Conservation (phyloP, 495 filamentous ascomycete genomes). For the Astrothelium subdiscretum region DNA sequence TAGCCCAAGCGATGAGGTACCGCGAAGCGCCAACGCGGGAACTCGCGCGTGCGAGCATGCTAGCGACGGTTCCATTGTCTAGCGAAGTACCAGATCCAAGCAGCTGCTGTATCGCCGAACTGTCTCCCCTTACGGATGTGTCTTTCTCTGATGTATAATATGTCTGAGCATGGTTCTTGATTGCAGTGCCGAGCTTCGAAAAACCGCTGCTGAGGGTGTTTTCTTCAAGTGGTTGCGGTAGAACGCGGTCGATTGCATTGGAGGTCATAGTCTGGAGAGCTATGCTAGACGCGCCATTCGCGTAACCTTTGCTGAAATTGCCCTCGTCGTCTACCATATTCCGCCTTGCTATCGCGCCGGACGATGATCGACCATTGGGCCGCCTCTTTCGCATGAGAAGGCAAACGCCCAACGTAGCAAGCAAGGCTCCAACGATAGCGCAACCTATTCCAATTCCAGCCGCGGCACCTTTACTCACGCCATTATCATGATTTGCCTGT, state of each 20-base stretch:
- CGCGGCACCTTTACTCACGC: slow-evolving; percentile 11
- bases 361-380: background rate
- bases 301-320: background rate
- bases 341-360: background rate
- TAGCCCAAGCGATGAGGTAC: slow-evolving; percentile 24
- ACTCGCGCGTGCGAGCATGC: slow-evolving; percentile 19
- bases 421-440: slow-evolving; percentile 14
- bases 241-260: slow-evolving; percentile 12
- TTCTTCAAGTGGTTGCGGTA: slow-evolving; percentile 24
- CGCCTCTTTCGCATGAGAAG: slow-evolving; percentile 7
- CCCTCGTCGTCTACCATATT: background rate
- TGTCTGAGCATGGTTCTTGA: slow-evolving; percentile 33
- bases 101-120: slow-evolving; percentile 6
- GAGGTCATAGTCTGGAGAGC: background rate
- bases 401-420: slow-evolving; percentile 13
- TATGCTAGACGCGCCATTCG: background rate
- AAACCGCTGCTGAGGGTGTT: slow-evolving; percentile 24
- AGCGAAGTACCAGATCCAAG: slow-evolving; percentile 4
- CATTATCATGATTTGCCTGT: background rate
- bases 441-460: slow-evolving; percentile 21
- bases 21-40: slow-evolving; percentile 14
- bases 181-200: slow-evolving; percentile 22
- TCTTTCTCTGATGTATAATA: slow-evolving; percentile 19
- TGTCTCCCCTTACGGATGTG: background rate
- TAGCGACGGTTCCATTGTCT: slow-evolving; percentile 8